These are phyloP conservation scores for Kwoniella sp. DNA, from an alignment of 768 basidiomycete species.

Conservation along the genomic window DNA sequence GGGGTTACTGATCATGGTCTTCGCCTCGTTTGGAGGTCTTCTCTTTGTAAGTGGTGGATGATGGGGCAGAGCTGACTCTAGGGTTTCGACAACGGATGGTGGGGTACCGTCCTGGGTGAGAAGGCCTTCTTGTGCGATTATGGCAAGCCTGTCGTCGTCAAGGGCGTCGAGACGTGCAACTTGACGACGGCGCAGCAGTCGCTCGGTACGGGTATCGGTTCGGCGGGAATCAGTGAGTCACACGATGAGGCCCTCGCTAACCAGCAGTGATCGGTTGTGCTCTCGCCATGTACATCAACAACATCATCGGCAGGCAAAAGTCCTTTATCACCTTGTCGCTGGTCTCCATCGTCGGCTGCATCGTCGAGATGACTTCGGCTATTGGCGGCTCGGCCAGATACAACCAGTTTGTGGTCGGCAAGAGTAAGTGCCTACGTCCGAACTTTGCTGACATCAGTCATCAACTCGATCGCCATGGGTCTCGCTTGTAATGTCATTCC, in stretches of 20 bases:
- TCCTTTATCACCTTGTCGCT: conserved; percentile 5
- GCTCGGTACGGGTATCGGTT: conserved; percentile 14
- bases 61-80: neutral
- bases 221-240: conserved; percentile 15
- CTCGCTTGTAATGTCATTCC: conserved; percentile 13
- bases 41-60: conserved; percentile 11
- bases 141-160: conserved; percentile 3
- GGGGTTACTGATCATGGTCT: conserved; percentile 4
- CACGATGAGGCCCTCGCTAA: neutral
- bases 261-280: conserved; percentile 16
- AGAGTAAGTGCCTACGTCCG: conserved; percentile 1
- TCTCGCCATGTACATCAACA: conserved; percentile 17
- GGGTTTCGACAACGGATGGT: conserved; percentile 35
- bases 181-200: conserved; percentile 17
- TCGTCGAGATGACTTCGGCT: conserved; percentile 12
- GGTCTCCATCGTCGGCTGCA: conserved; percentile 9
- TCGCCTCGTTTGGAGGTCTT: conserved; percentile 21
- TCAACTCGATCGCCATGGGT: conserved; percentile 19
- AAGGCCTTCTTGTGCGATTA: conserved; percentile 21
- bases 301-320: conserved; percentile 9
- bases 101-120: conserved; percentile 28
- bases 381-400: conserved; percentile 16
- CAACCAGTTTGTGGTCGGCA: conserved; percentile 34
- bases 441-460: conserved; percentile 1
- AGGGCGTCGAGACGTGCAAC: conserved; percentile 16